phyloP scores from a whole-genome alignment of 1,284 basidiomycete genomes.

The Caloboletus firmus region DNA sequence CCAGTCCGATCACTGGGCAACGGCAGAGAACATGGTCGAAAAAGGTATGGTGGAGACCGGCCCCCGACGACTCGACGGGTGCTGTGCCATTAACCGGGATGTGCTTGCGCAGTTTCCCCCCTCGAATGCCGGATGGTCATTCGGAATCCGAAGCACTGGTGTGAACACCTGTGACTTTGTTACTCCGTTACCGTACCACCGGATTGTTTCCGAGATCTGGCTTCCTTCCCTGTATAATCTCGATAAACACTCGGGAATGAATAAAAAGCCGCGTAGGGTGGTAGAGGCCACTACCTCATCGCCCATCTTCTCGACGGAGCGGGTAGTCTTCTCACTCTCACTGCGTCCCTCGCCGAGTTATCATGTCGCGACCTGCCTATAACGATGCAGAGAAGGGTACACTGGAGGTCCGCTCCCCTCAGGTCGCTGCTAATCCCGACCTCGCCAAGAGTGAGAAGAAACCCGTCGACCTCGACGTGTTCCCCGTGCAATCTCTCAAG shows the following conservation, averaged over 20 bases:
- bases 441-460: conserved; percentile 39
- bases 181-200: conserved; percentile 3
- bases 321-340: conserved; percentile 19
- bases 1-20: neutral
- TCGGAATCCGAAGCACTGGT: conserved; percentile 12
- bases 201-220: conserved; percentile 20
- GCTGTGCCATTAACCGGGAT: conserved; percentile 3
- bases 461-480: conserved; percentile 30
- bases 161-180: conserved; percentile 14
- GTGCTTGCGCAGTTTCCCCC: neutral
- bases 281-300: neutral
- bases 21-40: neutral
- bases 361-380: conserved; percentile 42
- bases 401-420: conserved; percentile 40
- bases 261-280: conserved; percentile 25
- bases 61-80: conserved; percentile 8
- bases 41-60: conserved; percentile 9
- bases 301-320: conserved; percentile 17
- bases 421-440: conserved; percentile 21
- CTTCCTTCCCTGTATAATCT: conserved; percentile 11
- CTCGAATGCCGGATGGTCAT: conserved; percentile 5
- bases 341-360: neutral
- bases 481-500: conserved; percentile 38
- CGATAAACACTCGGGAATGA: neutral
- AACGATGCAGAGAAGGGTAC: conserved; percentile 62